Evolutionary conservation across 768 basidiomycete genomes (phyloP), one percentile per base, ranked within the genome.

Genomic region (Termitomyces sp.): DNA sequence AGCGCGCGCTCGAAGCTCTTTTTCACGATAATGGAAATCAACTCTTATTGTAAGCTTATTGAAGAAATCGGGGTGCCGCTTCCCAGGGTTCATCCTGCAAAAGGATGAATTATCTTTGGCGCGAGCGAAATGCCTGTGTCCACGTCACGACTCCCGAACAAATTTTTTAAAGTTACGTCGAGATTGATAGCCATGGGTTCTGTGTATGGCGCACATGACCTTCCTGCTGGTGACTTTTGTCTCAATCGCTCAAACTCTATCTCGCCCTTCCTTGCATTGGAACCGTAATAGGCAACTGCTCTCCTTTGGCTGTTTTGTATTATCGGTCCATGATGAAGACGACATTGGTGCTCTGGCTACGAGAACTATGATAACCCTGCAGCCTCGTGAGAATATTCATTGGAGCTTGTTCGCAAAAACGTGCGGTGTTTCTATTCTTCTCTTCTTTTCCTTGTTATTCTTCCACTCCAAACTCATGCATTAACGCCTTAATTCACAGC

Each of bases 21-120:
- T 20, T 8, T 10, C 18, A 18, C 38, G 28, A 40, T 1, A 28
- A 23, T 23, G 14, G 12, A 23, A 23, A 51, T 20, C 33, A 8
- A 35, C 14, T 35, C 93, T 14, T 97, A 97, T 72, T 87, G 93
- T 60, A 82, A 91, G 58, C 79, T 98, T 50, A 89, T 96, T 58
- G 94, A 96, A 71, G 94, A 96, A 74, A 93, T 96, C 62, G 94
- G 95, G 13, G 74, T 97, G 43, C 91, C 92, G 5, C 87, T 93
- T 50, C 91, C 90, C 56, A 93, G 86, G 75, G 87, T 90, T 72
- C 89, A 91, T 72, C 86, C 89, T 13, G 84, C 85, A 13, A 92
- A 6, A 7, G 33, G 20, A 14, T 30, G 14, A 33, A 18, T 6
- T 4, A 26, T 14, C 6, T 26, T 23, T 18, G 36, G 51, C 36